Evolutionary conservation across 139 green algal genomes (phyloP), one percentile per base, ranked within the genome.

Genomic region (Volvox reticuliferus): DNA sequence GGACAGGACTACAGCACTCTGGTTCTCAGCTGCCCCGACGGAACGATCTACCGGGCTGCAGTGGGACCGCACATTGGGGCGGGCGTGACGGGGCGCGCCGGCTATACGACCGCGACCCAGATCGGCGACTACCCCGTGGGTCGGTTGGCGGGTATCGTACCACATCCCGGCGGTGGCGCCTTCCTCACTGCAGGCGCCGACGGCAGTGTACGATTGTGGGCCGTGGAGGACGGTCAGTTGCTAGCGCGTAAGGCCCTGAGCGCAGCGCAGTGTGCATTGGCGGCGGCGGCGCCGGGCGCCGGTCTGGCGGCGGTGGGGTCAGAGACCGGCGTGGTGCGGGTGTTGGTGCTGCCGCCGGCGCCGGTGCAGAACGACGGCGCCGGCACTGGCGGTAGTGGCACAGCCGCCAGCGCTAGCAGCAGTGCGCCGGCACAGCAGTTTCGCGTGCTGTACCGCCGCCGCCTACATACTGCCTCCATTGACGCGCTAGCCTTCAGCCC

Each of bases 261-360:
- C 1, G 61, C 68, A 19, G 87, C 81, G 65, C 90, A 86, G 35
- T 73, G 55, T 13, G 89, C 84, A 0, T 24, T 86, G 50, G 82
- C 78, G 83, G 36, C 71, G 21, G 33, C 78, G 37, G 50, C 50
- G 6, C 75, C 71, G 37, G 77, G 37, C 28, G 79, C 76, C 14
- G 87, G 77, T 9, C 62, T 95, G 80, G 68, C 76, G 24, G 93
- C 91, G 44, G 78, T 94, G 20, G 94, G 94, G 3, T 94, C 90
- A 0, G 93, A 93, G 73, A 91, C 85, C 16, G 94, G 94, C 44
- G 94, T 96, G 71, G 76, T 96, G 35, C 88, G 94, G 37, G 63
- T 92, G 33, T 67, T 93, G 67, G 63, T 67, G 63, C 79, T 92
- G n/a, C 77, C 83, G 13, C 62, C 62, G 13, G 65, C 35, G 21